Percentiles rank a stretch among this genome's conserved stretches.
Conservation (phyloP, 192 early-diverging fungal species). For the Backusella parvicylindrica region DNA sequence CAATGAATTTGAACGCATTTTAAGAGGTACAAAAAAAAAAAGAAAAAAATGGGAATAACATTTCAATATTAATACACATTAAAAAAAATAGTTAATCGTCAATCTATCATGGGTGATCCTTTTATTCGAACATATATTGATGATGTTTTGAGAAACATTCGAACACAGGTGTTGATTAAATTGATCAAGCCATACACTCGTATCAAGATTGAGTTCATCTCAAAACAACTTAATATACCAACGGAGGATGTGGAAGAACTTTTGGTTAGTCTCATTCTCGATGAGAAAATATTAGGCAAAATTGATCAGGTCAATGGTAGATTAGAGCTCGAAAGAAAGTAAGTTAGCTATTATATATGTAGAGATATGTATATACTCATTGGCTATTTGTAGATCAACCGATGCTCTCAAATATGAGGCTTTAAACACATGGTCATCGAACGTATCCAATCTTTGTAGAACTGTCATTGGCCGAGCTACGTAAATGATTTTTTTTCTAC, state of each 20-base stretch:
- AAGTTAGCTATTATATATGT: slow-evolving; percentile 22
- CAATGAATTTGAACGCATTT: slow-evolving; percentile 83
- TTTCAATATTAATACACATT: neutral
- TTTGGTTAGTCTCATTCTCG: slow-evolving; percentile 83
- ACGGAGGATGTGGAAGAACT: slow-evolving; percentile 79
- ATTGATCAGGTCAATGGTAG: slow-evolving; percentile 91
- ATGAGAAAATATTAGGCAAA: slow-evolving; percentile 76
- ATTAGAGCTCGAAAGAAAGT: slow-evolving; percentile 71
- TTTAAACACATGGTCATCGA: slow-evolving; percentile 69
- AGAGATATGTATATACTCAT: neutral
- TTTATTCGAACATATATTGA: slow-evolving; percentile 91
- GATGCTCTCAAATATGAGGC: slow-evolving; percentile 64
- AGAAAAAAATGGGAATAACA: neutral
- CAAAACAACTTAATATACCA: slow-evolving; percentile 79
- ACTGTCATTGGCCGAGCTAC: slow-evolving; percentile 55
- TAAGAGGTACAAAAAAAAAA: slow-evolving; percentile 41
- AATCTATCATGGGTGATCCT: slow-evolving; percentile 81
- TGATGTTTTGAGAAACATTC: slow-evolving; percentile 90
- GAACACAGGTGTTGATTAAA: slow-evolving; percentile 83
- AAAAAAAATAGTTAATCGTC: slow-evolving; percentile 48
- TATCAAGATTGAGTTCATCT: slow-evolving; percentile 79
- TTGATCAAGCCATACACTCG: slow-evolving; percentile 91
- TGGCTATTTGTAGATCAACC: slow-evolving; percentile 42
- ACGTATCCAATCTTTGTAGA: slow-evolving; percentile 57
- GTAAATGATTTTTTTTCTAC: slow-evolving; percentile 6